A percentile compares a stretch with the other conserved stretches of the same genome.
Conservation (phyloP, 352 stramenopile species). For the Phytophthora idaei region DNA sequence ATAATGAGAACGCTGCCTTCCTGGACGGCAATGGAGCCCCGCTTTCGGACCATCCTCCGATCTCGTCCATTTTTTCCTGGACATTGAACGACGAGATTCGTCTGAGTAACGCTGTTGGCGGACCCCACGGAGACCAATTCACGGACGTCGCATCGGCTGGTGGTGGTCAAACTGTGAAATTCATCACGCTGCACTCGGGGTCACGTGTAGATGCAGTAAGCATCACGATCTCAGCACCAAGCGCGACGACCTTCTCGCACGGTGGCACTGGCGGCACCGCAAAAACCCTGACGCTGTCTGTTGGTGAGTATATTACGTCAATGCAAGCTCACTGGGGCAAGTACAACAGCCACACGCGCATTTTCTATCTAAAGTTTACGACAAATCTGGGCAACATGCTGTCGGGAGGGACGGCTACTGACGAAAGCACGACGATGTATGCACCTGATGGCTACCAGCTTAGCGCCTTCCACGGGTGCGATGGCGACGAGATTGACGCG, state of each 20-base stretch:
- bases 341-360: slow-evolving; percentile 44
- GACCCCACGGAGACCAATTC: slow-evolving; percentile 46
- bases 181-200: slow-evolving; percentile 39
- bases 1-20: slow-evolving; percentile 52
- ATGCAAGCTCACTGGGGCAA: slow-evolving; percentile 50
- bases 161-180: slow-evolving; percentile 31
- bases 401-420: slow-evolving; percentile 36
- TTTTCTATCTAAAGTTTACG: slow-evolving; percentile 52
- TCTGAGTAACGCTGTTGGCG: slow-evolving; percentile 44
- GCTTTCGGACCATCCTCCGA: slow-evolving; percentile 53
- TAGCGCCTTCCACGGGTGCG: slow-evolving; percentile 54
- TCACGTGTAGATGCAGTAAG: slow-evolving; percentile 48
- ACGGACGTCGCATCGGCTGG: slow-evolving; percentile 40
- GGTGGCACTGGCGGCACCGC: slow-evolving; percentile 42
- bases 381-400: slow-evolving; percentile 44
- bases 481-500: slow-evolving; percentile 45
- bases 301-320: slow-evolving; percentile 49
- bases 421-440: slow-evolving; percentile 32
- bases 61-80: slow-evolving; percentile 49
- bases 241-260: slow-evolving; percentile 35
- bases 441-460: slow-evolving; percentile 51
- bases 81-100: slow-evolving; percentile 37
- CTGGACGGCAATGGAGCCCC: slow-evolving; percentile 37
- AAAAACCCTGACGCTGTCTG: slow-evolving; percentile 41
- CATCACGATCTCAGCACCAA: slow-evolving; percentile 35